Evolutionary conservation across 2,329 filamentous ascomycete genomes (phyloP).

Genomic region (Xylaria sp.): DNA sequence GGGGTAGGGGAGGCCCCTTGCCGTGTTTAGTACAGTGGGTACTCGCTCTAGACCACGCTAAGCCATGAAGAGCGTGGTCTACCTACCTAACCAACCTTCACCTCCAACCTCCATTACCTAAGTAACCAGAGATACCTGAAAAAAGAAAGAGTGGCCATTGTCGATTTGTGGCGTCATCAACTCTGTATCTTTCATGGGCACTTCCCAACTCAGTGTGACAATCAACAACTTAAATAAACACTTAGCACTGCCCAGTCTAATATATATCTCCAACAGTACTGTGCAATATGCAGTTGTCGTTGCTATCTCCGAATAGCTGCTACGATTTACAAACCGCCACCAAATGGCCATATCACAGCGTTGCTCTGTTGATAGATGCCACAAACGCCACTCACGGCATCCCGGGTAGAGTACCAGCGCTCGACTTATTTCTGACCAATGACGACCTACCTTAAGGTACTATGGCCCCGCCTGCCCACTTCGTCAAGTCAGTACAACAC

Average conservation of each 20-base stretch:
- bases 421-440: background rate
- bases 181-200: background rate
- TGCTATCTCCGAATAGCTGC: background rate
- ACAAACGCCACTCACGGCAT: background rate
- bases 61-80: constrained; percentile 1
- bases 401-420: too few relatives aligned
- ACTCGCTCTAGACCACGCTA: background rate
- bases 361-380: background rate
- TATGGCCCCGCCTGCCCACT: background rate
- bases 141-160: background rate
- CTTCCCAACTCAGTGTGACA: background rate
- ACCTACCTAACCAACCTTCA: constrained; percentile 12
- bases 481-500: background rate
- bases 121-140: background rate
- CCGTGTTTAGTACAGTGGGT: background rate
- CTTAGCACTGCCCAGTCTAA: background rate
- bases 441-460: background rate
- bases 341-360: too few relatives aligned
- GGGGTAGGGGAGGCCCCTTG: constrained; percentile 14
- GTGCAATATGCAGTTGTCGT: too few relatives aligned
- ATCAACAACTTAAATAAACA: background rate
- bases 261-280: background rate
- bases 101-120: too few relatives aligned
- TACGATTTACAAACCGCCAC: background rate
- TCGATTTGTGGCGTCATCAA: constrained; percentile 18